Conservation (phyloP, 2,329 filamentous ascomycete species). For the Epichloe gansuensis region DNA sequence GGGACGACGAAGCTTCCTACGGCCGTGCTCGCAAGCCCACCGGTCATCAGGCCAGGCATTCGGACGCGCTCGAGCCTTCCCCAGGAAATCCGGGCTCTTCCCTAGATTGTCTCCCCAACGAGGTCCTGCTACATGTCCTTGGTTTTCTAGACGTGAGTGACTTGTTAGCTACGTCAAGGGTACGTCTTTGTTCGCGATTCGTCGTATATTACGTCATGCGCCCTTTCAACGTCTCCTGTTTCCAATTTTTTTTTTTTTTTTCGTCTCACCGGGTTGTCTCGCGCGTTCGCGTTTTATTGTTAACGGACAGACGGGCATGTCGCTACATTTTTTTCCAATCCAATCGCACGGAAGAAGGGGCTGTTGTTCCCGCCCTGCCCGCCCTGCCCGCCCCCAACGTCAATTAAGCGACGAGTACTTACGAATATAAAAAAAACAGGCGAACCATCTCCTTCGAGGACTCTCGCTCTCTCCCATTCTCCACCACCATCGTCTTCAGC, state of each 20-base stretch:
- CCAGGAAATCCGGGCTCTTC: slow-evolving; percentile 8
- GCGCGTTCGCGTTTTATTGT: neutral
- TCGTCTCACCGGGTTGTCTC: neutral
- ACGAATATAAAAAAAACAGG: slow-evolving; percentile 25
- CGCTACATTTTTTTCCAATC: neutral
- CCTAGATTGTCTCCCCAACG: slow-evolving; percentile 38
- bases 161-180: slow-evolving; percentile 41
- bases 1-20: neutral
- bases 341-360: neutral
- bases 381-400: too few relatives aligned
- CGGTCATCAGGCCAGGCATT: neutral
- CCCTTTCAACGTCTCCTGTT: neutral
- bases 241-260: neutral
- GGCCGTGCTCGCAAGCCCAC: neutral
- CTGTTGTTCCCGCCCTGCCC: too few relatives aligned
- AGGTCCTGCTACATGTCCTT: slow-evolving; percentile 42
- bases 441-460: slow-evolving; percentile 46
- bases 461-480: slow-evolving; percentile 54
- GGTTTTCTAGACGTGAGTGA: slow-evolving; percentile 44
- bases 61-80: neutral
- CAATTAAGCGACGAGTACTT: neutral
- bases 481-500: slow-evolving; percentile 48
- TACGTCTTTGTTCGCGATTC: slow-evolving; percentile 22
- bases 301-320: neutral
- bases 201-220: neutral